Evolutionary conservation across 2,329 filamentous ascomycete genomes (phyloP).

Genomic region (Aspergillus ustus): DNA sequence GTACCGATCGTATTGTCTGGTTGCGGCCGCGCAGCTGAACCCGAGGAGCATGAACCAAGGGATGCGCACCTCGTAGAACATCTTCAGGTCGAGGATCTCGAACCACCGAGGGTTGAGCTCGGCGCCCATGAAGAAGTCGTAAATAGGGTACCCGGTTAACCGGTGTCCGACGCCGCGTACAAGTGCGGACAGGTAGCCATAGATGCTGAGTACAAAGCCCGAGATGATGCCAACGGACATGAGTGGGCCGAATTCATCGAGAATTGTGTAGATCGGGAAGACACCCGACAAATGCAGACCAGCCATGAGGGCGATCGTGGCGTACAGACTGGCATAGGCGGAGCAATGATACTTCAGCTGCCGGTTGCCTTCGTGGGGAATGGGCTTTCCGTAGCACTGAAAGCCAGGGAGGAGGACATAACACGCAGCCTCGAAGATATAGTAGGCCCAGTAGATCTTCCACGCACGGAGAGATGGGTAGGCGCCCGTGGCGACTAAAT

Average conservation of each 20-base stretch:
- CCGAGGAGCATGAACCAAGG: conserved; percentile 91
- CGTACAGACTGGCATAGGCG: conserved; percentile 65
- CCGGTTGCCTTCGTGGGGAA: conserved; percentile 73
- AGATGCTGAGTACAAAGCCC: conserved; percentile 80
- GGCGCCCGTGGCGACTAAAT: conserved; percentile 79
- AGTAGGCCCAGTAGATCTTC: conserved; percentile 93
- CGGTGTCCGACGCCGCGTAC: conserved; percentile 82
- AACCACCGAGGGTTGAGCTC: conserved; percentile 88
- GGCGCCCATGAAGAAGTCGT: conserved; percentile 91
- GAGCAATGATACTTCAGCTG: conserved; percentile 96
- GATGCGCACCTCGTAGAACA: conserved; percentile 93
- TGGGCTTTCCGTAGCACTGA: conserved; percentile 81
- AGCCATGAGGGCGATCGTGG: conserved; percentile 25
- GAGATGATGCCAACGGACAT: conserved; percentile 92
- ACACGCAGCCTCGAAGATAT: conserved; percentile 79
- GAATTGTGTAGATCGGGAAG: conserved; percentile 87
- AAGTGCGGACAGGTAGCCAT: conserved; percentile 86
- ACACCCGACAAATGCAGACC: conserved; percentile 76
- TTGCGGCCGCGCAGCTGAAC: conserved; percentile 73
- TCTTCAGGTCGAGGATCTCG: conserved; percentile 84
- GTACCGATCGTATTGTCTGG: conserved; percentile 81
- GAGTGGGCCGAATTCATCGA: conserved; percentile 93
- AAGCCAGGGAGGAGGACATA: conserved; percentile 89
- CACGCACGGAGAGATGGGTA: conserved; percentile 83
- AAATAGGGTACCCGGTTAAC: conserved; percentile 82